Evolutionary conservation across 352 stramenopile genomes (phyloP), one percentile per base, ranked within the genome.

Genomic region (Thalassiosira allenii): DNA sequence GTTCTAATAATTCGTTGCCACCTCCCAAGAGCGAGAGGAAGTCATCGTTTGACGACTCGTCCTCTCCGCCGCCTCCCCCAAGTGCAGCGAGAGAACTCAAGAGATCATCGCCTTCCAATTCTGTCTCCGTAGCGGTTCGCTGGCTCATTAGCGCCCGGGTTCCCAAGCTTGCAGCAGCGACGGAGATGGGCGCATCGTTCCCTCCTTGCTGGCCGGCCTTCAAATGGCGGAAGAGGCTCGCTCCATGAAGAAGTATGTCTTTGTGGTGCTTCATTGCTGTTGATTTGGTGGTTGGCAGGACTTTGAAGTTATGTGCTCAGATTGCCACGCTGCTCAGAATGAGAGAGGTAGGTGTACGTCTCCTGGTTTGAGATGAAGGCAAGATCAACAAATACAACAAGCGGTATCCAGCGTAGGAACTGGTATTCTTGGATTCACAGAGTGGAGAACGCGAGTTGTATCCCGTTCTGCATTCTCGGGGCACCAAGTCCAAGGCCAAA

Each of bases 191-290:
- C 27, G 37, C 37, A 9, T 9, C 9, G 37, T 9, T 17, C 37
- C 9, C 8, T 47, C 8, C 37, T 47, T 47, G 9, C 8, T 47
- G 9, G 37, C 17, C 37, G 37, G 37, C 5, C 58, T 68, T 68
- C 25, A 68, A 54, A 68, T 56, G 37, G 3, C 58, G 58, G 20
- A 68, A 6, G 29, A 68, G 30, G 1, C 52, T 29, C 17, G 37
- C 37, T 34, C 58, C 58, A 20, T 68, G 58, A 20, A 68, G 3
- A 34, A 68, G 1, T 6, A 54, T 30, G 30, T 68, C 58, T 30
- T 68, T 68, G 58, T 56, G 52, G 32, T 54, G 58, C n/a, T 68
- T 68, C 58, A 68, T 68, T n/a, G 27, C 37, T 17, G 37, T 47
- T 9, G 8, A 9, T 47, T 47, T 47, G 8, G 37, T 17, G 9